Conservation (phyloP, 148 eudicot genomes). For the Limonium bicolor region DNA sequence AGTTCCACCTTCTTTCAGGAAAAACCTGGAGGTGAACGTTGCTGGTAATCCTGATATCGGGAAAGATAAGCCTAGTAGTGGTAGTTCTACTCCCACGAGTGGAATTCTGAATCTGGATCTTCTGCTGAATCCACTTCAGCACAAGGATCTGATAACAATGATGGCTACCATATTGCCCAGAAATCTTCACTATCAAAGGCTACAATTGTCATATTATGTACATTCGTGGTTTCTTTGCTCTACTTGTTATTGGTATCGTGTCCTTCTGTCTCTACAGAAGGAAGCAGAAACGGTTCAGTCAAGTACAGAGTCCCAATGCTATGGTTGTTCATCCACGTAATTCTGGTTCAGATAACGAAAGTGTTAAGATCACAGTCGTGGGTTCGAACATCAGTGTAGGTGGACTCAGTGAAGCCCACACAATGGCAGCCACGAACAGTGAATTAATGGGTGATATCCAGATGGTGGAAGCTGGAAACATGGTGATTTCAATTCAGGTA, state of each 20-base stretch:
- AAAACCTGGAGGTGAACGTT: constrained; percentile 23
- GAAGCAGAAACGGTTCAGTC: constrained; percentile 27
- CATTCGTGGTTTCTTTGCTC: constrained; percentile 28
- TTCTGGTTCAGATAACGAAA: constrained; percentile 42
- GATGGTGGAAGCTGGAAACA: constrained; percentile 26
- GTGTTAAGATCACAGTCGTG: constrained; percentile 1
- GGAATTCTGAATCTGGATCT: constrained; percentile 10
- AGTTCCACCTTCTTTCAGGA: constrained; percentile 33
- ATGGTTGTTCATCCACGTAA: constrained; percentile 50
- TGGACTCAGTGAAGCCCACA: not conserved
- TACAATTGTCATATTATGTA: constrained; percentile 45
- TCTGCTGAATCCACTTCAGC: constrained; percentile 6
- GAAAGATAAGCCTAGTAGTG: constrained; percentile 19
- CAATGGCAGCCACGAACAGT: too few relatives aligned
- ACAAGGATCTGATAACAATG: constrained; percentile 9
- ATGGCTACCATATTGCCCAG: too few relatives aligned
- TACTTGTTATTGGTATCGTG: constrained; percentile 25
- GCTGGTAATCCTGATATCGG: constrained; percentile 44
- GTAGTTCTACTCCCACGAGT: constrained; percentile 14
- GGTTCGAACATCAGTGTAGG: not conserved
- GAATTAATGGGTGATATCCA: constrained; percentile 11
- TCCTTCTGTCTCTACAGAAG: constrained; percentile 31
- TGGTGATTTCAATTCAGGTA: constrained; percentile 34
- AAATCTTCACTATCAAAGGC: constrained; percentile 31
- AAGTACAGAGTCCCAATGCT: constrained; percentile 33